Percentiles rank a stretch among this genome's conserved stretches.
phyloP scores from a whole-genome alignment of 768 basidiomycete genomes.

The Tylopilus felleus region DNA sequence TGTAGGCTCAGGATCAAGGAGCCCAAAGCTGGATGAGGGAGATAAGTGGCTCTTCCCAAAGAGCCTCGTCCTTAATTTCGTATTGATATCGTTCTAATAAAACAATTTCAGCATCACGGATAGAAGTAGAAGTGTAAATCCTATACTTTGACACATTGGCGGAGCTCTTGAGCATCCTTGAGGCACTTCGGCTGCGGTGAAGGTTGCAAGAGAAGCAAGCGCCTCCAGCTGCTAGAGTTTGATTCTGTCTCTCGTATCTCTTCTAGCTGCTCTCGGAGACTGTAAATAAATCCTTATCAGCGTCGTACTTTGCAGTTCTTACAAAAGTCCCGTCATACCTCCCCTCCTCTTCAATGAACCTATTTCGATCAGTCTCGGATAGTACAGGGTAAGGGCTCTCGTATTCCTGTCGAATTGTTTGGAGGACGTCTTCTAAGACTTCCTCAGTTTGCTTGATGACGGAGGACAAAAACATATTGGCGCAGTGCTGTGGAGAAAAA shows the following conservation, averaged over 20 bases:
- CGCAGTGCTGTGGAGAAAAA: no score
- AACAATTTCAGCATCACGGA: background rate
- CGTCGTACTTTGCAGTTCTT: no score
- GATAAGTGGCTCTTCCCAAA: background rate
- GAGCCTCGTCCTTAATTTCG: conserved; percentile 3
- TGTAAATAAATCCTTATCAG: no score
- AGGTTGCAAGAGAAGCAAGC: background rate
- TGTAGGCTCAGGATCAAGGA: background rate
- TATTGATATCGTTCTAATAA: conserved; percentile 2
- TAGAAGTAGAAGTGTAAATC: background rate
- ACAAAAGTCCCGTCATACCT: no score
- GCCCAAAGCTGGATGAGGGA: background rate
- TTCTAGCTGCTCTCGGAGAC: no score
- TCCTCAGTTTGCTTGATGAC: background rate
- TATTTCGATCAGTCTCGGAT: background rate
- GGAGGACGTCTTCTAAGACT: background rate
- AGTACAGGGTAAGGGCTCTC: background rate
- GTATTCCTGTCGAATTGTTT: background rate
- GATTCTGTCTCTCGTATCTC: no score
- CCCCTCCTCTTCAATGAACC: conserved; percentile 1
- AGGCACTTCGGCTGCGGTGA: conserved; percentile 4
- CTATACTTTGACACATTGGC: no score
- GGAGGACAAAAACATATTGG: conserved; percentile 1
- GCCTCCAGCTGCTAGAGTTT: no score
- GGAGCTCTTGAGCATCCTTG: no score